Conservation (phyloP, 306 rosid species). For the Betula pendula region DNA sequence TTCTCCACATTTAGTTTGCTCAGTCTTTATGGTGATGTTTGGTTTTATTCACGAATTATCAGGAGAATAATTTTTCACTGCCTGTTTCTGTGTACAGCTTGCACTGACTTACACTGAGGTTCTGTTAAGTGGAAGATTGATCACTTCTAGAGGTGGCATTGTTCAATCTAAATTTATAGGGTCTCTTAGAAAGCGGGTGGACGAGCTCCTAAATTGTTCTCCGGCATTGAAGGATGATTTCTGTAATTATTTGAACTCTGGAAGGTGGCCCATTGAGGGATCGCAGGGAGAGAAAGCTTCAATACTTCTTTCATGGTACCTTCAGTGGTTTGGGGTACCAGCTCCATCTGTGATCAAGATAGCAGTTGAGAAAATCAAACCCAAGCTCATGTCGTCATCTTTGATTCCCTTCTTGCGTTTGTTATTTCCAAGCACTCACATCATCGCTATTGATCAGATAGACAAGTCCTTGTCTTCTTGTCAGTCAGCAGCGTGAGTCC, state of each 20-base stretch:
- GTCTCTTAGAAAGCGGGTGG: conserved; percentile 76
- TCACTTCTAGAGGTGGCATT: conserved; percentile 70
- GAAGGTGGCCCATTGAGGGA: conserved; percentile 78
- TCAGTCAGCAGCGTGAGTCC: neutral
- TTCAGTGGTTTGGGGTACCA: conserved; percentile 90
- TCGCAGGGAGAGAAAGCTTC: conserved; percentile 46
- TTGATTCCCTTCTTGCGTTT: conserved; percentile 67
- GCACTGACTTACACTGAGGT: conserved; percentile 80
- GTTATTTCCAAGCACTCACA: conserved; percentile 70
- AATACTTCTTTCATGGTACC: conserved; percentile 81
- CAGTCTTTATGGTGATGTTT: neutral
- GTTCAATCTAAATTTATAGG: conserved; percentile 71
- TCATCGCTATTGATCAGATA: conserved; percentile 56
- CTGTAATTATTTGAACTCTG: conserved; percentile 55
- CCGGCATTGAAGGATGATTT: conserved; percentile 69
- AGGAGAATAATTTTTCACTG: conserved; percentile 15
- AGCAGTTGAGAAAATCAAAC: conserved; percentile 54
- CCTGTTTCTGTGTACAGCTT: conserved; percentile 59
- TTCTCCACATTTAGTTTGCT: neutral
- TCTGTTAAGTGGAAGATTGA: conserved; percentile 59
- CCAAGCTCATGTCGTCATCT: conserved; percentile 57
- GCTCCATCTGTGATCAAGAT: conserved; percentile 52
- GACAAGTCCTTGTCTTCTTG: conserved; percentile 51
- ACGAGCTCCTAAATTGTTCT: conserved; percentile 57
- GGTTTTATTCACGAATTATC: neutral